Conservation (phyloP, 1,139 yeast species). For the Suzukiozyma palmioleophila region DNA sequence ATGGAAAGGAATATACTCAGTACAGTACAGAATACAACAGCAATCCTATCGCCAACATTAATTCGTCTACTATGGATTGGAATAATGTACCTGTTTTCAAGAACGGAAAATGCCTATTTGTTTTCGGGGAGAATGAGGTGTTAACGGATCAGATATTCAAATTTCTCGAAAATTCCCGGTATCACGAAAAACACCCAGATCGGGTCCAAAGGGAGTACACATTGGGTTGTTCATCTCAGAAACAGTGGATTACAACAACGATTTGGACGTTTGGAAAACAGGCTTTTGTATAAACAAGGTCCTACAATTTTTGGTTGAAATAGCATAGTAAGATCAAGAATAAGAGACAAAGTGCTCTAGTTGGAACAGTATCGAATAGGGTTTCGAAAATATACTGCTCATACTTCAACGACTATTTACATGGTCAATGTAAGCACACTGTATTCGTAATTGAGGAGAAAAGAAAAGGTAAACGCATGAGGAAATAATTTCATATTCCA, state of each 20-base stretch:
- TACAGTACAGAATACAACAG: neutral
- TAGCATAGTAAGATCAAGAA: neutral
- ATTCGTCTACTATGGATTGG: neutral
- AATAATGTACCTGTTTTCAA: neutral
- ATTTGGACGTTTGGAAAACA: neutral
- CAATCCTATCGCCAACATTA: neutral
- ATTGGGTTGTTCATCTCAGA: slow-evolving; percentile 1
- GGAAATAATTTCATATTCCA: too few relatives aligned
- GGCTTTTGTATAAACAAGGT: neutral
- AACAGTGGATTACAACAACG: neutral
- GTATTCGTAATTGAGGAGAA: too few relatives aligned
- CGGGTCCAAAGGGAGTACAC: neutral
- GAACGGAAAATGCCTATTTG: neutral
- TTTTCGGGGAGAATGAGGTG: neutral
- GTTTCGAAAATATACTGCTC: too few relatives aligned
- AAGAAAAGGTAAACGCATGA: too few relatives aligned
- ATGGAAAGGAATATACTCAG: neutral
- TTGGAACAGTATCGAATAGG: too few relatives aligned
- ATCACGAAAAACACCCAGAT: neutral
- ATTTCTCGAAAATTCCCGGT: neutral
- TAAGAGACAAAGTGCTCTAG: too few relatives aligned
- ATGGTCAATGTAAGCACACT: too few relatives aligned
- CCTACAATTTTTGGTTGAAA: neutral
- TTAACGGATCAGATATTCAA: neutral
- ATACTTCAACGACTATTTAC: too few relatives aligned